Percentiles rank a stretch among this genome's conserved stretches.
Conservation (phyloP, 108 stramenopile species). For the Aureococcus anophagefferens region DNA sequence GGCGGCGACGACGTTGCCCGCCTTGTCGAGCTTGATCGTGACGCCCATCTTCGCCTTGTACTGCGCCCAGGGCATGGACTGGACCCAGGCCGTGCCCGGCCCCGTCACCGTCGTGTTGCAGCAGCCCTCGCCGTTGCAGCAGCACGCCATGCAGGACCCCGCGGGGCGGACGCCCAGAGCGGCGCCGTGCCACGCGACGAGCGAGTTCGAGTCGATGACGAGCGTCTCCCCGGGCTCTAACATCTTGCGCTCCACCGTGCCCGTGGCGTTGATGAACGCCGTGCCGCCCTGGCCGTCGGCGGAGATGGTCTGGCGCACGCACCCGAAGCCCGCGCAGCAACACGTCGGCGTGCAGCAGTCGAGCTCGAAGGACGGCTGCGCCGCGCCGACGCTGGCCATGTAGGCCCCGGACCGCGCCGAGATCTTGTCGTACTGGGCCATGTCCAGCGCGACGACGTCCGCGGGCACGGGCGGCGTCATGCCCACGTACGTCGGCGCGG, state of each 20-base stretch:
- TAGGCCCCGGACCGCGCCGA: background rate
- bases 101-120: background rate
- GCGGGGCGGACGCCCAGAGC: background rate
- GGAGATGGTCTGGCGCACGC: background rate
- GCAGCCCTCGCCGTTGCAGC: background rate
- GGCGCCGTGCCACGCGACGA: background rate
- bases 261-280: background rate
- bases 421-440: background rate
- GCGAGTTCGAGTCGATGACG: background rate
- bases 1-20: background rate
- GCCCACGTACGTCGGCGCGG: background rate
- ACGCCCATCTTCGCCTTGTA: background rate
- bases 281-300: background rate
- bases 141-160: background rate
- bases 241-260: background rate
- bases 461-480: background rate
- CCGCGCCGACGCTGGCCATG: background rate
- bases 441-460: conserved; percentile 6
- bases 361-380: background rate
- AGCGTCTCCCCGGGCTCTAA: background rate
- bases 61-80: background rate
- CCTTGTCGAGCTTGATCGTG: background rate
- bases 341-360: background rate
- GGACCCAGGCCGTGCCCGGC: background rate
- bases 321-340: background rate